Evolutionary conservation across 2,329 filamentous ascomycete genomes (phyloP), one percentile per base, ranked within the genome.

Genomic region (Drechslerella stenobrocha): DNA sequence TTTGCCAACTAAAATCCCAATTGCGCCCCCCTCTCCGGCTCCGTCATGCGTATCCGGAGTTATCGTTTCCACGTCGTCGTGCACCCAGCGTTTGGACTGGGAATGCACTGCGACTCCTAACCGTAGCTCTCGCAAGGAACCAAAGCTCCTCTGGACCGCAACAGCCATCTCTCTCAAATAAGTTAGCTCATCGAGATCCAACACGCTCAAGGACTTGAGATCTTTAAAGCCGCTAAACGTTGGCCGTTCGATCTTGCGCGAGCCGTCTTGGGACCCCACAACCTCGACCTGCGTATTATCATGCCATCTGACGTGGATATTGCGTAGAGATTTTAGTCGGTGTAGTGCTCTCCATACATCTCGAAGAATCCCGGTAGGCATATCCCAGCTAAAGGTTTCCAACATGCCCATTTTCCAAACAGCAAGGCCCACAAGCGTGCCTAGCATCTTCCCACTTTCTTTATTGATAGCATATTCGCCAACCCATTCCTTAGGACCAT

Each of bases 371-470:
- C 89, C 89, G 0, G 89, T 93, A 0, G 89, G 89, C 89, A 93
- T 92, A 73, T 95, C 89, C 89, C 89, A 93, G 2, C 89, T 81
- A 73, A 93, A 93, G 0, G 84, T 85, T 76, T 93, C 89, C 35
- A 95, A 80, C 73, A 89, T 89, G 52, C 84, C 79, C 89, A 93
- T 93, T 70, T 87, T 86, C 42, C 86, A 84, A n/a, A 93, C 81
- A 9, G 88, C 87, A 70, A 91, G 78, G 7, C 88, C 87, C 9
- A 90, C 88, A 50, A 93, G 78, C 1, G 88, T 92, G 3, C 88
- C 88, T n/a, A 93, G 80, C 88, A 93, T 90, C 77, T 92, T 93
- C 2, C 89, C 89, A 59, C 86, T 85, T 74, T 92, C 88, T 76
- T 90, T 91, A 1, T 83, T 86, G 72, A 92, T 88, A 70, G 88